Evolutionary conservation across 495 filamentous ascomycete species (phyloP), one percentile per base, ranked within the genome.

Genomic region (Xylaria palmicola): DNA sequence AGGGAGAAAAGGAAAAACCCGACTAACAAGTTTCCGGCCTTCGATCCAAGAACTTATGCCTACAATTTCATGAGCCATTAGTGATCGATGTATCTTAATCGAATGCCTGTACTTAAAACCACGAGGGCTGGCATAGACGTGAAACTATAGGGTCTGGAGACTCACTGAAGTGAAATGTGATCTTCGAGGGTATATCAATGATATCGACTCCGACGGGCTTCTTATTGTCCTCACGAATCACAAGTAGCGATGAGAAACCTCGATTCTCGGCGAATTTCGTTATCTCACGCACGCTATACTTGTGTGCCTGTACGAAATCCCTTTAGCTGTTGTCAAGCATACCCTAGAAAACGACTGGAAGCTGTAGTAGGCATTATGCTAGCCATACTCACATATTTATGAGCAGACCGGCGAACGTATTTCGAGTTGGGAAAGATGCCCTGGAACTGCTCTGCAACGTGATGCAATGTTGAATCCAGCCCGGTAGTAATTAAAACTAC

Each of bases 221-320:
- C 76, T 98, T 97, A 43, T 83, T 81, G 66, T 97, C 92, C 70
- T 97, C 91, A 59, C 90, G 88, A 4, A 97, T 77, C 17, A 98
- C 84, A 15, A 95, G 69, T 1, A 98, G 73, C 24, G 90, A 81
- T 0, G 91, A 95, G 74, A 88, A 98, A 45, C 85, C 82, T 17
- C 91, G 85, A 63, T 90, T 88, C 4, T 86, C 69, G 26, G 94
- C 94, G 71, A 95, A 97, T 64, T 86, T 83, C 65, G 88, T 82
- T 57, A 98, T 98, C 73, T 98, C 94, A 50, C 88, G 84, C 59
- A 97, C 82, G 41, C 89, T 92, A 74, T 93, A 97, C 56, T 92
- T 92, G 76, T 96, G 86, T 6, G 85, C 81, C 58, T 60, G 29
- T 15, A 22, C 6, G 13, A 19, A 37, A 19, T 20, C 17, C 13